These are phyloP conservation scores for Cutaneotrichosporon sp. DNA, from an alignment of 1,284 basidiomycete genomes.

Conservation along the genomic window DNA sequence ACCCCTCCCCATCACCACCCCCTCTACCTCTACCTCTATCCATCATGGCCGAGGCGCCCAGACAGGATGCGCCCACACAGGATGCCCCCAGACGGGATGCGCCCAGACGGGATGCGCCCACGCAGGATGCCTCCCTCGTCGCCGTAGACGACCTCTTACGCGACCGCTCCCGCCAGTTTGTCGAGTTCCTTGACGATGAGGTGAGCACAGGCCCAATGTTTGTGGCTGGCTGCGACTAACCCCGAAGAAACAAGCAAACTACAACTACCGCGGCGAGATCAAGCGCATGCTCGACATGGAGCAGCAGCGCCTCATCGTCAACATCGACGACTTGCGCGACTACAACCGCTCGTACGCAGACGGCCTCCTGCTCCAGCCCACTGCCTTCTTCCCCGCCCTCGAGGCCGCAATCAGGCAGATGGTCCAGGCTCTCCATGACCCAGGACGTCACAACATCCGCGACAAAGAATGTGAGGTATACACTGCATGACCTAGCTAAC, in stretches of 20 bases:
- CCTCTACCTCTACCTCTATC: not conserved
- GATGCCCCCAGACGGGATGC: too few species aligned
- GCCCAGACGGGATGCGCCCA: too few species aligned
- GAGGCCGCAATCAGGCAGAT: slow-evolving; percentile 80
- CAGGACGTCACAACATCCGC: slow-evolving; percentile 78
- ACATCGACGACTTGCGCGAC: slow-evolving; percentile 94
- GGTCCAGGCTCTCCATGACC: slow-evolving; percentile 73
- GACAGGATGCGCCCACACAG: too few species aligned
- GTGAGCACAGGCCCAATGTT: slow-evolving; percentile 54
- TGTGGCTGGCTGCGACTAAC: slow-evolving; percentile 5
- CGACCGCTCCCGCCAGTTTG: slow-evolving; percentile 75
- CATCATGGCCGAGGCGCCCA: slow-evolving; percentile 45
- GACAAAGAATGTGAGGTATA: slow-evolving; percentile 62
- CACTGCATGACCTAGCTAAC: not conserved
- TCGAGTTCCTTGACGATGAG: slow-evolving; percentile 83
- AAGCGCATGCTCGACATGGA: slow-evolving; percentile 80
- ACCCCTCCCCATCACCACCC: not conserved
- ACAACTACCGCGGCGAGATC: slow-evolving; percentile 86
- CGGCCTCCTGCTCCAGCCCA: slow-evolving; percentile 82
- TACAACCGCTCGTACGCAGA: slow-evolving; percentile 75
- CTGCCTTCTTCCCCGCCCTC: slow-evolving; percentile 87
- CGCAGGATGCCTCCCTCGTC: slow-evolving; percentile 42
- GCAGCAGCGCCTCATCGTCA: slow-evolving; percentile 88
- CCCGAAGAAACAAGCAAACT: slow-evolving; percentile 43
- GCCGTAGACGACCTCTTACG: slow-evolving; percentile 68